A percentile compares a stretch with the other conserved stretches of the same genome.
Conservation (phyloP, 2,329 filamentous ascomycete species). For the Colletotrichum cereale region DNA sequence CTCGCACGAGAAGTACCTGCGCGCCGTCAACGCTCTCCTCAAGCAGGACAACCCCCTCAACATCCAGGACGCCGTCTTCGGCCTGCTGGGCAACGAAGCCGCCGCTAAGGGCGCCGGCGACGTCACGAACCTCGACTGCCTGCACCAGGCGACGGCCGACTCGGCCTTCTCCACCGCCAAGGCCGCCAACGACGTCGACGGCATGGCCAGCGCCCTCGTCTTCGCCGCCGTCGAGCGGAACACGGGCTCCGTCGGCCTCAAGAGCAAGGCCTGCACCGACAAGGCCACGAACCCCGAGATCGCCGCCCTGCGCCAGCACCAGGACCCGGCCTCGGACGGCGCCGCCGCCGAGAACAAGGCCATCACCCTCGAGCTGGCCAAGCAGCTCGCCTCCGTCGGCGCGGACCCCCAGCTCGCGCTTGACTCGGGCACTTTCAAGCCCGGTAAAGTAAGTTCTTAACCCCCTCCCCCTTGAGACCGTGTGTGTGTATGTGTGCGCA, state of each 20-base stretch:
- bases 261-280: slow-evolving; percentile 69
- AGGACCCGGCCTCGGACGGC: slow-evolving; percentile 73
- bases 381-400: slow-evolving; percentile 70
- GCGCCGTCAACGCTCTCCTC: slow-evolving; percentile 58
- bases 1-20: slow-evolving; percentile 64
- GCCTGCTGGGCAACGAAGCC: slow-evolving; percentile 57
- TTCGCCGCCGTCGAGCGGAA: slow-evolving; percentile 71
- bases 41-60: slow-evolving; percentile 65
- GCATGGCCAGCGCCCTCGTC: slow-evolving; percentile 65
- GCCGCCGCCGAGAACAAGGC: slow-evolving; percentile 71
- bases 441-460: slow-evolving; percentile 62
- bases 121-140: slow-evolving; percentile 63
- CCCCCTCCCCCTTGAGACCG: not conserved
- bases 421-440: slow-evolving; percentile 72
- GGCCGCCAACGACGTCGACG: slow-evolving; percentile 63
- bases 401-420: slow-evolving; percentile 73
- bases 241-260: slow-evolving; percentile 67
- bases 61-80: slow-evolving; percentile 64
- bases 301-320: slow-evolving; percentile 72
- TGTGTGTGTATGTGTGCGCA: no score
- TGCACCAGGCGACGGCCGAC: slow-evolving; percentile 70
- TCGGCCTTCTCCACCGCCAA: slow-evolving; percentile 73
- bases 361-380: slow-evolving; percentile 69
- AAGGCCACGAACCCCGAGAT: slow-evolving; percentile 75
- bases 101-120: slow-evolving; percentile 53